A percentile compares a stretch with the other conserved stretches of the same genome.
Evolutionary conservation across 352 stramenopile genomes (phyloP).

Genomic region (Pythium apleroticum): DNA sequence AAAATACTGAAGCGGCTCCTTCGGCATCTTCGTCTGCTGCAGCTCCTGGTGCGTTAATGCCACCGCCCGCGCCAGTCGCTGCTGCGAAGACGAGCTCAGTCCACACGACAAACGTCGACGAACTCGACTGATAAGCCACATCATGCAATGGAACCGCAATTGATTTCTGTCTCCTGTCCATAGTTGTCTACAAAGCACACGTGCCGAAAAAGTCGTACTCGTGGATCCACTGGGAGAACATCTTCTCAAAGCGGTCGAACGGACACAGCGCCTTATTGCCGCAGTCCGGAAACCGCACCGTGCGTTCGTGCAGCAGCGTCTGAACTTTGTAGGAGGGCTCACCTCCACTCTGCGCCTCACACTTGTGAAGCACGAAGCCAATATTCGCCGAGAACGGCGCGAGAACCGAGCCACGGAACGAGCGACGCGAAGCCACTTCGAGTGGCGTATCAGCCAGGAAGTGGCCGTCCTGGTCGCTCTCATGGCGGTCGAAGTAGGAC

Average conservation of each 20-base stretch:
- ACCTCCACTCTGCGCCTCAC: conserved; percentile 19
- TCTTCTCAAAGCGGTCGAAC: conserved; percentile 49
- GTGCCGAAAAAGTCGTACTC: conserved; percentile 66
- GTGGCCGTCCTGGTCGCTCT: conserved; percentile 53
- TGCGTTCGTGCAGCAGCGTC: conserved; percentile 65
- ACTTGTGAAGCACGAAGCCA: conserved; percentile 80
- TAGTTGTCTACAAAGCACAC: conserved; percentile 31
- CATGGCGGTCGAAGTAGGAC: conserved; percentile 64
- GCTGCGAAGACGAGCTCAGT: not conserved
- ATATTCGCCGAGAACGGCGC: conserved; percentile 82
- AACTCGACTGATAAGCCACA: conserved; percentile 37
- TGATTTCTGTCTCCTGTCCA: not conserved
- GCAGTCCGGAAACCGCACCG: conserved; percentile 59
- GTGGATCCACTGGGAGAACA: conserved; percentile 67
- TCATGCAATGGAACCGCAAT: not conserved
- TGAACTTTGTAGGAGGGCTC: conserved; percentile 43
- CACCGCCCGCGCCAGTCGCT: conserved; percentile 22
- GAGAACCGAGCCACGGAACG: conserved; percentile 59
- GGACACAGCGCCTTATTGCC: conserved; percentile 41
- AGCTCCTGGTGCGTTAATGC: not conserved
- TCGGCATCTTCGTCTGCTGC: not conserved
- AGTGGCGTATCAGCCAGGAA: conserved; percentile 63
- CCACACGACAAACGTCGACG: conserved; percentile 48
- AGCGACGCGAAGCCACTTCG: conserved; percentile 40
- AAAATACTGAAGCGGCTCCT: not conserved